A percentile compares a stretch with the other conserved stretches of the same genome.
These are phyloP conservation scores for Juncus inflexus DNA, from an alignment of 176 grass and related monocot species.

Conservation along the genomic window DNA sequence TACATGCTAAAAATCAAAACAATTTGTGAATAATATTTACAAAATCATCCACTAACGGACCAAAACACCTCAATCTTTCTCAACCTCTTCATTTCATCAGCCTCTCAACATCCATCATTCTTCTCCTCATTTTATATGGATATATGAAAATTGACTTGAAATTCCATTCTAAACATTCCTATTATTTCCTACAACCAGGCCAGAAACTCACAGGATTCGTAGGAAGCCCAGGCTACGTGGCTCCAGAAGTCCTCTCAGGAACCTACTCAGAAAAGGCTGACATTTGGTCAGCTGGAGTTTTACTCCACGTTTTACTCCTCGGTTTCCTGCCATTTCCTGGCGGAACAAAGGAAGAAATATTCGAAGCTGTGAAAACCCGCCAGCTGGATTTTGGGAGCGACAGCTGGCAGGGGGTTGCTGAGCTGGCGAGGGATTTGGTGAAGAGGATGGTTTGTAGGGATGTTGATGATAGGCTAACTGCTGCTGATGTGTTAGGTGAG, in stretches of 20 bases:
- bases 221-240: constrained; percentile 95
- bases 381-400: constrained; percentile 66
- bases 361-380: constrained; percentile 73
- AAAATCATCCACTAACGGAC: too few relatives aligned
- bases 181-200: constrained; percentile 38
- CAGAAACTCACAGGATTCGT: constrained; percentile 79
- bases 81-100: constrained; percentile 1
- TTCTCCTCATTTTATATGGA: not conserved
- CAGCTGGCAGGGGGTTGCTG: constrained; percentile 62
- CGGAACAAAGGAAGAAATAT: constrained; percentile 55
- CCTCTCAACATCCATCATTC: not conserved
- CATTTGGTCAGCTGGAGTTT: constrained; percentile 84
- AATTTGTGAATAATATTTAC: too few relatives aligned
- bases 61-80: not conserved
- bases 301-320: constrained; percentile 71
- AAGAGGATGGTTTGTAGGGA: constrained; percentile 70
- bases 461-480: constrained; percentile 55
- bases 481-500: constrained; percentile 68
- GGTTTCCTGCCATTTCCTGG: constrained; percentile 90
- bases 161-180: not conserved
- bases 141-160: constrained; percentile 9
- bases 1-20: too few relatives aligned
- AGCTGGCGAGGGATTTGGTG: constrained; percentile 66
- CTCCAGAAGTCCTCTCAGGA: constrained; percentile 83
- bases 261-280: constrained; percentile 85